Evolutionary conservation across 1,284 basidiomycete species (phyloP).

Genomic region (Spongiforma sp.): DNA sequence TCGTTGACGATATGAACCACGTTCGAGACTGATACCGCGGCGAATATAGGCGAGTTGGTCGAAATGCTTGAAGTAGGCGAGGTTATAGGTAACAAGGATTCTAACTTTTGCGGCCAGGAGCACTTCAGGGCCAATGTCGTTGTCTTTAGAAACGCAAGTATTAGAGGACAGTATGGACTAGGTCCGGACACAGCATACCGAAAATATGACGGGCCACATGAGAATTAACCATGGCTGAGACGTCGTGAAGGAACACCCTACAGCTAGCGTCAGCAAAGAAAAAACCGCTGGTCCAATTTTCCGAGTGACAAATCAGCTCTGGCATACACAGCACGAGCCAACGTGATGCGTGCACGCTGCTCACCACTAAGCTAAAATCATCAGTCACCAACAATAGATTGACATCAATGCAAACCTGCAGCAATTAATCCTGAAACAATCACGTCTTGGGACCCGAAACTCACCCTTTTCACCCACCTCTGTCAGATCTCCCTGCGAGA

Average conservation of each 20-base stretch:
- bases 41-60: slow-evolving; percentile 85
- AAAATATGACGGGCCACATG: slow-evolving; percentile 75
- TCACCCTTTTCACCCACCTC: slow-evolving; percentile 68
- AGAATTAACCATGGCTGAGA: slow-evolving; percentile 66
- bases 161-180: slow-evolving; percentile 1
- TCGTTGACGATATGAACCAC: slow-evolving; percentile 64
- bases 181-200: slow-evolving; percentile 42
- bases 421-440: slow-evolving; percentile 39
- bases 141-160: slow-evolving; percentile 52
- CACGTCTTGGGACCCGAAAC: neutral
- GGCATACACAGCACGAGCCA: slow-evolving; percentile 56
- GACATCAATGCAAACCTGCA: slow-evolving; percentile 4
- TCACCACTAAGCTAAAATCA: slow-evolving; percentile 52
- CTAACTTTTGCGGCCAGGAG: slow-evolving; percentile 87
- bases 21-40: slow-evolving; percentile 85
- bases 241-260: slow-evolving; percentile 41
- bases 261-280: neutral
- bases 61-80: slow-evolving; percentile 83
- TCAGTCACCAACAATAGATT: neutral
- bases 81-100: slow-evolving; percentile 89
- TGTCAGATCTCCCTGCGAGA: slow-evolving; percentile 75
- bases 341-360: slow-evolving; percentile 63
- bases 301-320: slow-evolving; percentile 55
- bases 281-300: neutral
- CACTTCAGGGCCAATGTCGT: slow-evolving; percentile 90